Evolutionary conservation across 2,329 filamentous ascomycete genomes (phyloP).

Genomic region (Penicillium vulpinum): DNA sequence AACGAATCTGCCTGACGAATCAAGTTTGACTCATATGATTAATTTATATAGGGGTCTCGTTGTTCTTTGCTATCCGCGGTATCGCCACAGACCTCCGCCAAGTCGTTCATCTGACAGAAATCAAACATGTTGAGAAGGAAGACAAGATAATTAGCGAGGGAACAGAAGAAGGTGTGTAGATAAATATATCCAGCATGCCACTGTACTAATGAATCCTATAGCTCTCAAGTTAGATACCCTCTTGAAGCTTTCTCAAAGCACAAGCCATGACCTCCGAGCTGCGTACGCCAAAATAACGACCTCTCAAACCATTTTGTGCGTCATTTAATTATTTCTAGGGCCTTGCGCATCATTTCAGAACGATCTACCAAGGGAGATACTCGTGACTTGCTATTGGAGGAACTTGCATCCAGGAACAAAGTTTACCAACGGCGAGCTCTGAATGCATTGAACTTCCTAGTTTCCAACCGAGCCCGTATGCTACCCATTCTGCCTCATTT

Average conservation of each 20-base stretch:
- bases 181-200: neutral
- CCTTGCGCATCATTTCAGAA: constrained; percentile 49
- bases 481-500: neutral
- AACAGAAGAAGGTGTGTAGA: constrained; percentile 62
- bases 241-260: constrained; percentile 66
- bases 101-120: constrained; percentile 53
- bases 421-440: constrained; percentile 43
- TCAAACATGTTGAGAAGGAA: constrained; percentile 65
- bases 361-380: constrained; percentile 44
- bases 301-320: neutral
- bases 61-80: constrained; percentile 55
- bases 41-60: constrained; percentile 35
- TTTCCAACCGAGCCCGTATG: constrained; percentile 42
- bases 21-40: neutral
- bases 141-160: constrained; percentile 73
- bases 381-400: constrained; percentile 42
- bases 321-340: constrained; percentile 58
- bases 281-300: constrained; percentile 56
- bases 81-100: constrained; percentile 55
- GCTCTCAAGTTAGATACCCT: constrained; percentile 66
- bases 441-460: constrained; percentile 46
- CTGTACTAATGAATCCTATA: constrained; percentile 26
- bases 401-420: constrained; percentile 42
- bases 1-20: rapidly evolving
- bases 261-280: constrained; percentile 71